phyloP scores from a whole-genome alignment of 1,139 yeast genomes.

The Geotrichum citri-aurantii region DNA sequence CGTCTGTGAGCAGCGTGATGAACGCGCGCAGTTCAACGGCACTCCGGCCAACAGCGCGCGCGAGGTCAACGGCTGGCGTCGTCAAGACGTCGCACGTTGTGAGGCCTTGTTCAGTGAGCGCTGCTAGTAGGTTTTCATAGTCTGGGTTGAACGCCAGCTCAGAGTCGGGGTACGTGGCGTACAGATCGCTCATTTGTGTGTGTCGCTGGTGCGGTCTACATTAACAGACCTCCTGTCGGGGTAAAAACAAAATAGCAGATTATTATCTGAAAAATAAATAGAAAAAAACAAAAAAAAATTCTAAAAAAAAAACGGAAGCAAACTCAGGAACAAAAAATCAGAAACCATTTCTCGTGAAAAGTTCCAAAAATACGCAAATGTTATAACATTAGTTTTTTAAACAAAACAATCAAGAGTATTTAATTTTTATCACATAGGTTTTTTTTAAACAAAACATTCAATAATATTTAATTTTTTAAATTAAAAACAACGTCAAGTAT shows the following conservation, averaged over 20 bases:
- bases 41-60: conserved; percentile 46
- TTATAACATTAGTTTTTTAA: background rate
- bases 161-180: conserved; percentile 12
- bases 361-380: background rate
- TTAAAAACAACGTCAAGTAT: background rate
- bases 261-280: too few species aligned
- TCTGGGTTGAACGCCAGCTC: conserved; percentile 20
- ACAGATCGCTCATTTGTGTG: conserved; percentile 16
- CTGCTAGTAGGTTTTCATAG: conserved; percentile 28
- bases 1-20: conserved; percentile 27
- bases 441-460: background rate
- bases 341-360: too few species aligned
- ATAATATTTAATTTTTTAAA: background rate
- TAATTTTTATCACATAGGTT: too few species aligned
- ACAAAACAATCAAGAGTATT: too few species aligned
- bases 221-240: background rate
- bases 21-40: conserved; percentile 45
- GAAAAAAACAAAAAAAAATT: background rate
- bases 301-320: background rate
- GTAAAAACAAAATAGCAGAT: background rate
- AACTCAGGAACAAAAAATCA: background rate
- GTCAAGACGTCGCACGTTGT: conserved; percentile 42
- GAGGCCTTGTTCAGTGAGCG: conserved; percentile 31
- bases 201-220: background rate
- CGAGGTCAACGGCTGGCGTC: conserved; percentile 38